Base-by-base conservation (phyloP, 2,329 filamentous ascomycete genomes). In the Neofusicoccum parvum region DNA sequence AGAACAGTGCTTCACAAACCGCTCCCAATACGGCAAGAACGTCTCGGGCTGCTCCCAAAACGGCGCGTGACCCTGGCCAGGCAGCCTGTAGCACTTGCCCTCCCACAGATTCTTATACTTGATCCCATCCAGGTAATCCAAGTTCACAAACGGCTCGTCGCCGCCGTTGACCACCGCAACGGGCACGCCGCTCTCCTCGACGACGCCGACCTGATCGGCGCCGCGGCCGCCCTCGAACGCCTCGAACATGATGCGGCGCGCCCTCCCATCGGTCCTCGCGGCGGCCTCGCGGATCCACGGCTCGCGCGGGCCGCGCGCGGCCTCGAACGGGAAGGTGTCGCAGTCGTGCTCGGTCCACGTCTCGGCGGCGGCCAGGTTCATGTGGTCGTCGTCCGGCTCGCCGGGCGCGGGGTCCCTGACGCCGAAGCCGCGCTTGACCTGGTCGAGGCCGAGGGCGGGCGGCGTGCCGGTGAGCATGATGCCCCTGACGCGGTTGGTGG, bases 91-190 rank as follows among this genome's bases (percentile, higher is more conserved):
- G 54, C 70, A 73, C 66, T 70, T 66, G 1, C 70, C 71, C 53
- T 67, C 69, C 74, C 74, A 75, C 36, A 76, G 58, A 14, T 66
- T 72, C 62, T 59, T 69, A 69, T 70, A 76, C 46, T 67, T 64
- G 11, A 76, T 68, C 20, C 23, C 66, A 32, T 75, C 71, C 39
- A 76, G n/a, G 64, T 73, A 77, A 3, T 72, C 73, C 43, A 77
- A 46, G 48, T 74, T 70, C 6, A 77, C 69, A 65, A 70, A 76
- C 41, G 71, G 73, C 51, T 76, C 74, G 1, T 69, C 67, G 3
- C 37, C 68, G 1, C 74, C 74, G 66, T 76, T 75, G 9, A 76
- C 70, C 3, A 77, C 74, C 6, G 69, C 73, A 32, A 72, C 45
- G 11, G 70, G 45, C 51, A 72, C 69, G 17, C 70, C 68, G 6